Percentiles rank a stretch among this genome's conserved stretches.
Evolutionary conservation across 441 rosid species (phyloP).

Genomic region (Arabidopsis lyrata): DNA sequence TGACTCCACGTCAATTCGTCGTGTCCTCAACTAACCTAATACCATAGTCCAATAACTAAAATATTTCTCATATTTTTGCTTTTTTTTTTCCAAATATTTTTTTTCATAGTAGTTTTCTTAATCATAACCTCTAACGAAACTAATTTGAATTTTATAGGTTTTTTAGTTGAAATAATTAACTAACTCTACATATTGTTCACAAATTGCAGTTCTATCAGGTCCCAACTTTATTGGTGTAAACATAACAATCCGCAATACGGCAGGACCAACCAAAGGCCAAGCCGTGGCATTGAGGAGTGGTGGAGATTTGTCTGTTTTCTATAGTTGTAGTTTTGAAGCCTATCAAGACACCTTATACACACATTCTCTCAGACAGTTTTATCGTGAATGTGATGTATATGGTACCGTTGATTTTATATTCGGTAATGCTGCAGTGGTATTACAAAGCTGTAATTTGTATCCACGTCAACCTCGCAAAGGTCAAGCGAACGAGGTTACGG

Average conservation of each 20-base stretch:
- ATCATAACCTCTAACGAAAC: constrained; percentile 20
- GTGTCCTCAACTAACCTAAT: constrained; percentile 38
- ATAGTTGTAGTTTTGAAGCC: constrained; percentile 80
- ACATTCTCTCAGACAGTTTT: constrained; percentile 79
- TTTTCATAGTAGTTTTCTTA: background rate
- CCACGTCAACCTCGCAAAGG: constrained; percentile 69
- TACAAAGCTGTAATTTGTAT: constrained; percentile 74
- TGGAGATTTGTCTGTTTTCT: constrained; percentile 73
- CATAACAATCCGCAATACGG: constrained; percentile 81
- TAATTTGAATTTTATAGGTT: background rate
- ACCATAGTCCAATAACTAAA: constrained; percentile 31
- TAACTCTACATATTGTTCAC: constrained; percentile 11
- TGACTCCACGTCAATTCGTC: constrained; percentile 40
- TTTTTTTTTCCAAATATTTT: background rate
- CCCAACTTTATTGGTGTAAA: constrained; percentile 68
- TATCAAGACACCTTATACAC: constrained; percentile 83
- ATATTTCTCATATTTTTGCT: background rate
- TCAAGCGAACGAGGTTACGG: constrained; percentile 81
- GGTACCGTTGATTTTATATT: constrained; percentile 91
- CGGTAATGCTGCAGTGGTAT: constrained; percentile 83
- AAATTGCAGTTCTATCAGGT: constrained; percentile 58
- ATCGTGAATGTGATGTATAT: constrained; percentile 74
- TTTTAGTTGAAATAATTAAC: constrained; percentile 4
- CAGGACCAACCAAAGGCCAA: constrained; percentile 73
- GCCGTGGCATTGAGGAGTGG: constrained; percentile 75